Base-by-base conservation (phyloP, 768 basidiomycete species). In the Suillus subalutaceus region DNA sequence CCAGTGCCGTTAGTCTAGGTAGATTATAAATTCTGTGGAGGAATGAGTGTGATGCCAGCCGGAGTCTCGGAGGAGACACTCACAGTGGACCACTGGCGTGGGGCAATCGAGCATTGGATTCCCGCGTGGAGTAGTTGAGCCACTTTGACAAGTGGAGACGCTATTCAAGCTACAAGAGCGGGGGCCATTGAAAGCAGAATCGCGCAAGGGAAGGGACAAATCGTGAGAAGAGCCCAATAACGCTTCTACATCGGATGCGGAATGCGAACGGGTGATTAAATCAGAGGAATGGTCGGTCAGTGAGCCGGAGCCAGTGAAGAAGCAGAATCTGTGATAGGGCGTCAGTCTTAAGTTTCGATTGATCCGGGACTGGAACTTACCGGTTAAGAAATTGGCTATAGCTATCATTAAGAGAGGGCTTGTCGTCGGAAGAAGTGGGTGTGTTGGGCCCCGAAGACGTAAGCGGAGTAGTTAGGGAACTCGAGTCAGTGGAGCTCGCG, bases 371-470 rank as follows among this genome's bases (percentile, higher is more conserved):
- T 40, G 16, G 38, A 18, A 82, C 87, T 56, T 70, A 91, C 91
- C 81, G 87, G 76, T 86, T 85, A 65, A 93, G 73, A 66, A 93
- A 87, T 66, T 85, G 83, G 66, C 80, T 82, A 72, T 92, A 91
- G 67, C 81, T 81, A 30, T 81, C 72, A 44, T 59, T 68, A 50
- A 67, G 67, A 12, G 40, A 60, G 48, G 37, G 50, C 53, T 52
- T 57, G 59, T 58, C 69, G 62, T 65, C 72, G 62, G 15, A 63
- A 37, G 63, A 44, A 64, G 20, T 20, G 9, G 50, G 58, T 53
- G 65, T 43, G 16, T 67, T 73, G 44, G 80, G 79, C 6, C 74
- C 73, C 15, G 84, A 82, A 30, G 85, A 83, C 2, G 80, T 75
- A 18, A 81, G 79, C 4, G 79, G 75, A 38, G 83, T 81, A 63